phyloP scores from a whole-genome alignment of 768 basidiomycete genomes.

The Chlorophyllum brunneum region DNA sequence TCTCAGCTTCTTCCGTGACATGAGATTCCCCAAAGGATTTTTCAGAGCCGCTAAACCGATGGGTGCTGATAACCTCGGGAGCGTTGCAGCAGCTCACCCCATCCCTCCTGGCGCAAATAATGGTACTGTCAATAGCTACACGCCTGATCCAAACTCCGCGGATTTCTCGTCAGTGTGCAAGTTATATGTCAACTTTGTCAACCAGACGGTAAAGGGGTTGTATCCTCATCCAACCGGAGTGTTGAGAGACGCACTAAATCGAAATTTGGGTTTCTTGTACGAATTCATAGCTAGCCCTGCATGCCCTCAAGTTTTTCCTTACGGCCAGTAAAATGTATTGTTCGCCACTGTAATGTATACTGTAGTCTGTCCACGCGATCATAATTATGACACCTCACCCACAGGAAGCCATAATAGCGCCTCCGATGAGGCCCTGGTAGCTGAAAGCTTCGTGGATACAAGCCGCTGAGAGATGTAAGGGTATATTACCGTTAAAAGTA shows the following conservation, averaged over 20 bases:
- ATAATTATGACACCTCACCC: too few species aligned
- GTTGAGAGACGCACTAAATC: constrained; percentile 7
- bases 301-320: constrained; percentile 10
- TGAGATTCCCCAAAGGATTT: constrained; percentile 14
- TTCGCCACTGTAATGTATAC: neutral
- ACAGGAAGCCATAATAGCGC: too few species aligned
- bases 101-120: constrained; percentile 14
- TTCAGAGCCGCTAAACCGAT: constrained; percentile 10
- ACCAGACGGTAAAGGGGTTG: constrained; percentile 14
- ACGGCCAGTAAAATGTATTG: constrained; percentile 1
- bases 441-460: neutral
- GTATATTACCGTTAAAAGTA: too few species aligned
- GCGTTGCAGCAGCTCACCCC: constrained; percentile 12
- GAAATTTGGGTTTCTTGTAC: constrained; percentile 12
- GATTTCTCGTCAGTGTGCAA: constrained; percentile 13
- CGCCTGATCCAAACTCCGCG: constrained; percentile 11
- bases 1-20: constrained; percentile 16
- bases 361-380: neutral
- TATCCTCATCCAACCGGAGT: constrained; percentile 17
- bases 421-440: too few species aligned
- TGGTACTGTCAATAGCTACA: constrained; percentile 13
- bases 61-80: constrained; percentile 1
- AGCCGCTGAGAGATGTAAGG: too few species aligned
- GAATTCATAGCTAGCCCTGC: neutral
- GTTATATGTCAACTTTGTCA: constrained; percentile 16